Conservation (phyloP, 768 basidiomycete species). For the Tricholoma flavovirens region DNA sequence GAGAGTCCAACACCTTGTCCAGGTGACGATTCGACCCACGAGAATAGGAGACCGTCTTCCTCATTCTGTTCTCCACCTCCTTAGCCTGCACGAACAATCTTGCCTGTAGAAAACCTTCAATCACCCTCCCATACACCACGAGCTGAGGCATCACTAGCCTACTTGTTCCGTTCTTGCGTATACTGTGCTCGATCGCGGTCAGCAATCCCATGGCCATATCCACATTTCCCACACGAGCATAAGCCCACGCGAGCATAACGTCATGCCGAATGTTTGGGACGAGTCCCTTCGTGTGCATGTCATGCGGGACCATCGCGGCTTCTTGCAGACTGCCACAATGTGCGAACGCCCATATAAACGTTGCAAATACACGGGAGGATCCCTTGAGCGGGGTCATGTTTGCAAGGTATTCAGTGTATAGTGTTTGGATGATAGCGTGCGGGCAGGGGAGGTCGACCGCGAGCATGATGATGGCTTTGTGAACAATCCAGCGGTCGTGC, state of each 20-base stretch:
- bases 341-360: conserved; percentile 13
- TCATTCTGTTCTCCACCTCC: conserved; percentile 13
- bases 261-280: conserved; percentile 7
- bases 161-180: neutral
- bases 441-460: conserved; percentile 5
- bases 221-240: conserved; percentile 11
- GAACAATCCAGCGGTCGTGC: conserved; percentile 9
- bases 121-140: conserved; percentile 10
- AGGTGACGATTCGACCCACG: conserved; percentile 3
- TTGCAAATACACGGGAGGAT: conserved; percentile 1
- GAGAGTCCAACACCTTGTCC: neutral
- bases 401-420: conserved; percentile 8
- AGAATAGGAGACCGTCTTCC: neutral
- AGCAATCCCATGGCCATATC: conserved; percentile 12
- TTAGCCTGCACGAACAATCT: conserved; percentile 11
- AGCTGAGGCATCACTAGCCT: neutral
- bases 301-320: conserved; percentile 10
- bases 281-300: neutral
- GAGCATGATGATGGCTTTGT: conserved; percentile 12
- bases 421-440: conserved; percentile 2
- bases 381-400: neutral
- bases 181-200: conserved; percentile 3
- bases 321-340: conserved; percentile 7
- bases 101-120: conserved; percentile 11
- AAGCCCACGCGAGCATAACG: conserved; percentile 9